Evolutionary conservation across 805 yeast genomes (phyloP).

Genomic region (Geotrichum ghanense): DNA sequence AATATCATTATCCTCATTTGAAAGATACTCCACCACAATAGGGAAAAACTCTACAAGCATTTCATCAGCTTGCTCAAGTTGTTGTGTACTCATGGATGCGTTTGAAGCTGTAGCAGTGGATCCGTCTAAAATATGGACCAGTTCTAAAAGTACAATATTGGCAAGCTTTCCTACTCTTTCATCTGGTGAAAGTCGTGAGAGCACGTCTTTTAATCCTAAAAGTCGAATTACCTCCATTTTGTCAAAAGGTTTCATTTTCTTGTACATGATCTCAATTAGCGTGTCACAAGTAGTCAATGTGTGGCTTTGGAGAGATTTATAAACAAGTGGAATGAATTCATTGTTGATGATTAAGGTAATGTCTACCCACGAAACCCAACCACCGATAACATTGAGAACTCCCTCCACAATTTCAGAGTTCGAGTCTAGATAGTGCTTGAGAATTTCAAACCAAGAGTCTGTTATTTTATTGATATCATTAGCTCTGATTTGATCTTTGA

Average conservation of each 20-base stretch:
- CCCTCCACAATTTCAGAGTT: constrained; percentile 37
- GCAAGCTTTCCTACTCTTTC: constrained; percentile 67
- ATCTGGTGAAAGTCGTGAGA: constrained; percentile 32
- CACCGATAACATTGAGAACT: constrained; percentile 59
- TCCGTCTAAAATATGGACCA: constrained; percentile 54
- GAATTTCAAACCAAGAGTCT: constrained; percentile 52
- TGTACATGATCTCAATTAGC: constrained; percentile 53
- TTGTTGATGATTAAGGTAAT: constrained; percentile 54
- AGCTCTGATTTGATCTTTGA: constrained; percentile 75
- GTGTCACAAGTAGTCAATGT: constrained; percentile 48
- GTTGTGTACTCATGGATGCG: constrained; percentile 22
- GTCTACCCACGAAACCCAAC: constrained; percentile 89
- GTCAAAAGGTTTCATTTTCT: constrained; percentile 66
- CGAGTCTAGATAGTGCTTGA: constrained; percentile 28
- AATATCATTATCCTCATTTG: constrained; percentile 82
- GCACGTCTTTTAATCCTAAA: constrained; percentile 51
- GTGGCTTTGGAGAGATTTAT: constrained; percentile 26
- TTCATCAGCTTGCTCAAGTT: constrained; percentile 21
- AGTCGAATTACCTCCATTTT: constrained; percentile 59
- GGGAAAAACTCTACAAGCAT: constrained; percentile 62
- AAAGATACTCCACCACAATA: constrained; percentile 53
- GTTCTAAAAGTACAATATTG: constrained; percentile 65
- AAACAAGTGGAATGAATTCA: constrained; percentile 47
- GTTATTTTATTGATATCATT: constrained; percentile 62
- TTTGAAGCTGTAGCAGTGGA: constrained; percentile 14